phyloP scores from a whole-genome alignment of 805 yeast species.

The Candida coleopterorum region DNA sequence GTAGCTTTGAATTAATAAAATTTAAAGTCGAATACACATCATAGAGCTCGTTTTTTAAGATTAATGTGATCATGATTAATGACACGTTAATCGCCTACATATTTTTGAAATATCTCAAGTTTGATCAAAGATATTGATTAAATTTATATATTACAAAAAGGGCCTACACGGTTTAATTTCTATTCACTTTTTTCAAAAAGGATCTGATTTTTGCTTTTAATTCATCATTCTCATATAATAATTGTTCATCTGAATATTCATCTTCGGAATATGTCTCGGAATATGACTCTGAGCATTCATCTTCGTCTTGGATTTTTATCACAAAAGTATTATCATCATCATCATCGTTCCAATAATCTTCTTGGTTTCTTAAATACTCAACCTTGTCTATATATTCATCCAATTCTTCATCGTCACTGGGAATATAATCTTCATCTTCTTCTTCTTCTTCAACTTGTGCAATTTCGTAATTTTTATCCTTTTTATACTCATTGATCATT shows the following conservation, averaged over 20 bases:
- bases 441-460: slow-evolving; percentile 10
- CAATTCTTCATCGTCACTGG: slow-evolving; percentile 10
- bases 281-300: slow-evolving; percentile 1
- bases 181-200: slow-evolving; percentile 1
- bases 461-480: slow-evolving; percentile 8
- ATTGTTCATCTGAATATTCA: slow-evolving; percentile 1
- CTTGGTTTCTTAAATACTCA: slow-evolving; percentile 12
- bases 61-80: too few species aligned
- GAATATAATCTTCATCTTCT: slow-evolving; percentile 10
- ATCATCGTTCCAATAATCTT: slow-evolving; percentile 11
- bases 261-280: too few species aligned
- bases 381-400: slow-evolving; percentile 14
- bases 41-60: too few species aligned
- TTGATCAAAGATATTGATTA: not conserved
- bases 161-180: too few species aligned
- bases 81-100: too few species aligned
- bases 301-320: slow-evolving; percentile 5
- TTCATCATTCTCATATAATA: not conserved
- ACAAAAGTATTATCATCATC: not conserved
- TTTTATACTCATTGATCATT: slow-evolving; percentile 18
- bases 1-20: too few species aligned
- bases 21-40: too few species aligned
- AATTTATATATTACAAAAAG: not conserved
- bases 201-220: not conserved
- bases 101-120: not conserved